phyloP scores from a whole-genome alignment of 2,329 filamentous ascomycete species.

The Emericellopsis cladophorae region DNA sequence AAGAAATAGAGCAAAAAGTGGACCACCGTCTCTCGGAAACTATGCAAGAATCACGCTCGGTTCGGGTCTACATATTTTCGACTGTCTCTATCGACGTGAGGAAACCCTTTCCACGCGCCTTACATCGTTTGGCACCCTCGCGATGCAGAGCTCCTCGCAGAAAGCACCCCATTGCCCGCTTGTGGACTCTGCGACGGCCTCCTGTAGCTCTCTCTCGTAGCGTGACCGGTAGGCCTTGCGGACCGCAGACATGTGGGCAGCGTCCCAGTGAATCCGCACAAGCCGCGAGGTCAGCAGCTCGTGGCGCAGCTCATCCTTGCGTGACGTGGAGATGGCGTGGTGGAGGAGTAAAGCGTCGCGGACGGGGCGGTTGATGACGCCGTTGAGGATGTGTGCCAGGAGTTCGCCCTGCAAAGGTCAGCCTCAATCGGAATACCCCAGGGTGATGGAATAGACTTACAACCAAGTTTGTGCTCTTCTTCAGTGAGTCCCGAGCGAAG shows the following conservation, averaged over 20 bases:
- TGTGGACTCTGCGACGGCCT: slow-evolving; percentile 67
- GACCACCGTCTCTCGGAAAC: not conserved
- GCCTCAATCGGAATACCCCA: not conserved
- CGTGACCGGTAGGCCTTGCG: slow-evolving; percentile 70
- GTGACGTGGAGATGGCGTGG: slow-evolving; percentile 71
- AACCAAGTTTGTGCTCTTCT: slow-evolving; percentile 83
- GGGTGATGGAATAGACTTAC: slow-evolving; percentile 43
- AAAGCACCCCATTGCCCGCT: slow-evolving; percentile 67
- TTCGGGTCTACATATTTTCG: not conserved
- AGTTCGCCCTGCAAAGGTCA: slow-evolving; percentile 62
- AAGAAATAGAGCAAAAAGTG: slow-evolving; percentile 11
- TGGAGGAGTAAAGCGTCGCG: slow-evolving; percentile 84
- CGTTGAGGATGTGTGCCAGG: slow-evolving; percentile 89
- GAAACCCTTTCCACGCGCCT: slow-evolving; percentile 15
- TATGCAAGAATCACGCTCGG: no score
- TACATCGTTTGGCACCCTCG: slow-evolving; percentile 46
- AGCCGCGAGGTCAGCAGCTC: slow-evolving; percentile 82
- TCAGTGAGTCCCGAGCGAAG: slow-evolving; percentile 77
- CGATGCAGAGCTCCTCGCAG: slow-evolving; percentile 56
- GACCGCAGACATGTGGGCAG: slow-evolving; percentile 64
- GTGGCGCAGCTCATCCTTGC: slow-evolving; percentile 58
- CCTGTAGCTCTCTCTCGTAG: slow-evolving; percentile 62
- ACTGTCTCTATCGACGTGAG: no score
- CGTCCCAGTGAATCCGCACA: slow-evolving; percentile 87
- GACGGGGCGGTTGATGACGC: slow-evolving; percentile 88